Evolutionary conservation across 768 basidiomycete genomes (phyloP), one percentile per base, ranked within the genome.

Genomic region (Antrodiella citrinella): DNA sequence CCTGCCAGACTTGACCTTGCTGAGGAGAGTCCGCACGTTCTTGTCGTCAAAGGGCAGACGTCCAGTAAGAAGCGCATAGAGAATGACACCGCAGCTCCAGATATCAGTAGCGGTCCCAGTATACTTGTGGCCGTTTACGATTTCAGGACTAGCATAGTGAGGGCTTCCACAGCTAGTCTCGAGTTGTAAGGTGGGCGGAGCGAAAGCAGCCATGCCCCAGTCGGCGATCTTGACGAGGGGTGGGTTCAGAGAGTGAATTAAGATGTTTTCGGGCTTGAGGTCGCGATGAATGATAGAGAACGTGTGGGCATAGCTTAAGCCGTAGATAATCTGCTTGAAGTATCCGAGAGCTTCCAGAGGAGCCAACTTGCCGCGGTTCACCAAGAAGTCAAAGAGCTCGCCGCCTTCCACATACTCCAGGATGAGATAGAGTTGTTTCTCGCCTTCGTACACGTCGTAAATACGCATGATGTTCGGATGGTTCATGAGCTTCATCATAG

Each of bases 401-500:
- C 95, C 95, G 24, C 94, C 92, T 67, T 93, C 84, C 45, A 97
- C 86, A 62, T 94, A 97, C 68, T 97, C 95, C 47, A 97, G 77
- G 26, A 97, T 84, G 25, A 97, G 81, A 67, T 86, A 96, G 39
- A 97, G 82, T 57, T 95, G 90, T 60, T 78, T 84, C 39, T 88
- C 82, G 62, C 90, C 88, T 69, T 97, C 92, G 67, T 88, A 96
- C 48, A 97, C 94, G 62, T 98, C 94, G 67, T 91, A 93, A 38
- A 98, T 84, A 54, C 86, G 82, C 73, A 97, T 81, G 59, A 98
- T 91, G 68, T 96, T 96, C 1, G 92, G 94, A 63, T 98, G 94
- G 61, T 94, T 90, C 84, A 98, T 93, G 59, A 97, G 85, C 67
- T 97, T 98, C 94, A 98, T 95, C 84, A 97, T 93, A 50, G 89